Evolutionary conservation across 768 basidiomycete species (phyloP), one percentile per base, ranked within the genome.

Genomic region (Phlegmacium glaucopus): DNA sequence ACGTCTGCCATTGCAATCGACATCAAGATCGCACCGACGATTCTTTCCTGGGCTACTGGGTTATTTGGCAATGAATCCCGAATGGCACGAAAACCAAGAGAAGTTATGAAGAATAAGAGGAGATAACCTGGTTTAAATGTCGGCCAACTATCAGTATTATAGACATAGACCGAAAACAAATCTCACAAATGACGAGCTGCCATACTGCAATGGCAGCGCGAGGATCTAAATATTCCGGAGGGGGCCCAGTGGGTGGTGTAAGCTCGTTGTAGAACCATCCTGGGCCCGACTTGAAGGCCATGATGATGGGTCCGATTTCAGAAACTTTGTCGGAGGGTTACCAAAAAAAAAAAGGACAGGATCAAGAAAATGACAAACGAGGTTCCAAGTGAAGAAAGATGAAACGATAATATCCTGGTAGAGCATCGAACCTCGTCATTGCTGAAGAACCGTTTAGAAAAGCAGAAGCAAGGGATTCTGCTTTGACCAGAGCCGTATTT

Each of bases 1-100:
- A 61, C 57, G 64, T 90, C 87, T 35, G 81, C 86, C 48, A 87
- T 66, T 4, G 80, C 83, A 39, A 89, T 72, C 2, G 82, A 82
- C 30, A 74, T 69, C 45, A 89, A 66, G 45, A 76, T 72, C 3
- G 83, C 76, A 17, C 85, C 84, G 9, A 88, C 55, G 44, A 90
- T 77, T 40, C 78, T 77, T 57, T 90, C 87, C 60, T 88, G 87
- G 3, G 78, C 78, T 15, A 69, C 71, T 3, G 76, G 79, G 54
- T 85, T 74, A 39, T 75, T 55, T 0, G 74, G 72, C 12, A 88
- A 60, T 1, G 82, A 68, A 54, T 87, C 82, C 50, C 83, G 67
- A 18, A 83, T 72, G 2, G 82, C 82, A 18, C 87, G 79, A 59
- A 87, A 85, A 9, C 82, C 82, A 18, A 87, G 58, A 4, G 81